Base-by-base conservation (phyloP, 768 basidiomycete genomes). In the Kwoniella sp. region DNA sequence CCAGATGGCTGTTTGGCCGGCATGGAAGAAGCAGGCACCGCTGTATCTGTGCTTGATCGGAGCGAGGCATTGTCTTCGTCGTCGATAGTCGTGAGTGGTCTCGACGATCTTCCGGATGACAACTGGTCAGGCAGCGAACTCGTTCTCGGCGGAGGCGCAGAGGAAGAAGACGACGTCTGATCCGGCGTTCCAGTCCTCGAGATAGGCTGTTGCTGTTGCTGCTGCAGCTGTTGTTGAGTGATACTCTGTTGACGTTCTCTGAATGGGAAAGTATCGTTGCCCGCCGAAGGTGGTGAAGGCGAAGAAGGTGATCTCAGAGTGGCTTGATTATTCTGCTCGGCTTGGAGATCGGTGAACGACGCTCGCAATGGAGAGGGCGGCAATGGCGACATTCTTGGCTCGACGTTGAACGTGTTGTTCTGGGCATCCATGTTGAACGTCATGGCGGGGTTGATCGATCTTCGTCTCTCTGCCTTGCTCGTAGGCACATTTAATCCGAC, bases 401-500 rank as follows among this genome's bases (percentile, higher is more conserved):
- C 74, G 2, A 58, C 65, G 22, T 63, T 55, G 58, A 68, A 76
- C 4, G 68, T 79, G 23, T 55, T 68, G 55, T 70, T 74, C 41
- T 61, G 68, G 20, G 67, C 60, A 41, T 80, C 74, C 58, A 79
- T 72, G 59, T 79, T 82, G 65, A 86, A 80, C 7, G 82, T 73
- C 50, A 84, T 75, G 3, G 76, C 83, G 1, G 87, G 87, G 61
- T 86, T 87, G 66, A 87, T 87, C 3, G 87, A 87, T 23, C 84
- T 81, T 13, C 87, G 81, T 51, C 83, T 84, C 26, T 84, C 85
- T 0, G 82, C 79, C 37, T 84, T 82, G 4, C 81, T 81, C 61
- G 65, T 77, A 54, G 48, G 83, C 69, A 55, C 82, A 72, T 55
- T 71, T 64, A 81, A 69, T 2, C 79, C 61, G 2, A 71, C 67